Conservation (phyloP, 116 monocot genomes). For the Trichopus zeylanicus region DNA sequence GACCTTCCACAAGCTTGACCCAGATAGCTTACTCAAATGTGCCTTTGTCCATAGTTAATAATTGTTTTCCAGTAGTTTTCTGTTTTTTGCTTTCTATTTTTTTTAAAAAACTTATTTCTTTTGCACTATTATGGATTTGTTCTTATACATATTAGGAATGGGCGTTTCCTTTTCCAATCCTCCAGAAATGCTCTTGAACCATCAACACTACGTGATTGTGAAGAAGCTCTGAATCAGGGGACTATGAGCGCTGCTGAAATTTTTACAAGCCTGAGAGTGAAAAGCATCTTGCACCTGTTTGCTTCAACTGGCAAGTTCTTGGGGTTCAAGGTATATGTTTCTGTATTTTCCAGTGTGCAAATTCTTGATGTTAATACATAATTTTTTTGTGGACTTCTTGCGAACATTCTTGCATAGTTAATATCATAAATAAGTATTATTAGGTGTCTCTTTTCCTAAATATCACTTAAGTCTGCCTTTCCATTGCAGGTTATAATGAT, state of each 20-base stretch:
- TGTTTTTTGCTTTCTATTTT: background rate
- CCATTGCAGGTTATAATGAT: too few relatives aligned
- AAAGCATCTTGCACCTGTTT: slow-evolving; percentile 95
- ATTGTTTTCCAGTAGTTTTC: too few relatives aligned
- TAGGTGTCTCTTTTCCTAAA: too few relatives aligned
- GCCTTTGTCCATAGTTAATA: too few relatives aligned
- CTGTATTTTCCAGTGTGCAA: background rate
- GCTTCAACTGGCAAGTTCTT: slow-evolving; percentile 80
- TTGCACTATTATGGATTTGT: slow-evolving; percentile 3
- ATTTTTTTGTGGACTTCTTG: too few relatives aligned
- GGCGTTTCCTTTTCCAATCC: slow-evolving; percentile 76
- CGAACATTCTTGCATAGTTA: too few relatives aligned
- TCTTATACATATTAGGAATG: slow-evolving; percentile 48
- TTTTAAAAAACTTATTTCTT: background rate
- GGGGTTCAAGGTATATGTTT: slow-evolving; percentile 64
- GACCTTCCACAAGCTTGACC: too few relatives aligned
- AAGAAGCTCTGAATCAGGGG: slow-evolving; percentile 82
- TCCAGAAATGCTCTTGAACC: slow-evolving; percentile 58
- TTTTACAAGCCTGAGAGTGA: slow-evolving; percentile 81
- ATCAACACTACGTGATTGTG: slow-evolving; percentile 49
- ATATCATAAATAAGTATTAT: too few relatives aligned
- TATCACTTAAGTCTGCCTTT: too few relatives aligned
- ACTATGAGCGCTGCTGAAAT: slow-evolving; percentile 58
- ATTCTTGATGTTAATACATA: too few relatives aligned
- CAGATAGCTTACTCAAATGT: too few relatives aligned